Base-by-base conservation (phyloP, 352 stramenopile species). In the Blastocystis sp. region DNA sequence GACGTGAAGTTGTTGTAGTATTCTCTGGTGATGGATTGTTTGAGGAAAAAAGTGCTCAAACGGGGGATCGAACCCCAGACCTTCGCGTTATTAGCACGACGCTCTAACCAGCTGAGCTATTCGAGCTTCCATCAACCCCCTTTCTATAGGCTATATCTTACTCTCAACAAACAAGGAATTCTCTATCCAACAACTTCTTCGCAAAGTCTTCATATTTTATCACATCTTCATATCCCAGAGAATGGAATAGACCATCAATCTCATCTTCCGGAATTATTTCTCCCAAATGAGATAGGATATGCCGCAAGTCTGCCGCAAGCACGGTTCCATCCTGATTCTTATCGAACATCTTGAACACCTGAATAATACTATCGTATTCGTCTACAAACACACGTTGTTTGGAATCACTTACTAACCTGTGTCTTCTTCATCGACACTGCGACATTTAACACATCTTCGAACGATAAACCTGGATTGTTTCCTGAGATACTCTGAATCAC, bases 31-130 rank as follows among this genome's bases (percentile, higher is more conserved):
- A 53, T 69, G 65, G 39, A 41, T 55, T 76, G 9, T 65, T 37
- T 66, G 37, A 66, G 54, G 47, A 43, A 47, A 78, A 85, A 81
- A 81, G 64, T 81, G 69, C 69, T 81, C 69, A 81, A 81, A 62
- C 69, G 9, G 69, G 69, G 69, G 69, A 81, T 81, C 69, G 69
- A 81, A 81, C 69, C 69, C 69, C 9, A 81, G 69, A 81, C 69
- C 69, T 81, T 81, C 69, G 69, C 69, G 69, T 81, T 81, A 81
- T 81, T 81, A 81, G 69, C 69, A 81, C 69, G 69, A 81, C 69
- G 69, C 69, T 81, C 69, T 81, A 81, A 81, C 69, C 69, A 81
- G 69, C 69, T 81, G 69, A 81, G 69, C 69, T 81, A 81, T 62
- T 81, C 69, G 69, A 81, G 69, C 69, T 34, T 34, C 30, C 30